phyloP scores from a whole-genome alignment of 1,139 yeast species.

The Saccharomyces uvarum region DNA sequence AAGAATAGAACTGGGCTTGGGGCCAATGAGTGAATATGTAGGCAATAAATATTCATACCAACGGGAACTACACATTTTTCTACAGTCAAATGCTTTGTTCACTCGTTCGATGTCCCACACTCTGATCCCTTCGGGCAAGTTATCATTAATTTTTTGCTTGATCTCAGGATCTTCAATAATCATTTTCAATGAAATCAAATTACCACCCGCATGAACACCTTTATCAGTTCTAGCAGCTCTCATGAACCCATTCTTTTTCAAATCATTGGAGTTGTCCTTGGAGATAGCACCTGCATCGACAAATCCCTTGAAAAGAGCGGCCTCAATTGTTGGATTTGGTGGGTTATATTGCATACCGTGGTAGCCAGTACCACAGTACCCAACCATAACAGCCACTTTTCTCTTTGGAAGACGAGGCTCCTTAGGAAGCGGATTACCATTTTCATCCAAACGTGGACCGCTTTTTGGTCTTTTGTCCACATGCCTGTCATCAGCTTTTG shows the following conservation, averaged over 20 bases:
- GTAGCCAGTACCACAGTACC: conserved; percentile 97
- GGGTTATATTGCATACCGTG: conserved; percentile 97
- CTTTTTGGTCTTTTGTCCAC: conserved; percentile 25
- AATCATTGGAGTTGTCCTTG: conserved; percentile 78
- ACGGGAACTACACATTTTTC: conserved; percentile 91
- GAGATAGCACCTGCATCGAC: conserved; percentile 87
- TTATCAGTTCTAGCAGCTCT: conserved; percentile 97
- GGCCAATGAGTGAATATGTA: conserved; percentile 80
- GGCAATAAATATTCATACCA: conserved; percentile 91
- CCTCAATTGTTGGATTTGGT: conserved; percentile 85
- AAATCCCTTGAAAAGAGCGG: conserved; percentile 79
- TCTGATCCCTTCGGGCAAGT: conserved; percentile 77
- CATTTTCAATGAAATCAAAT: conserved; percentile 79
- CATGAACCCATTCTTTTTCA: conserved; percentile 84
- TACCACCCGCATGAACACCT: conserved; percentile 99
- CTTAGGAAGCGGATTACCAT: conserved; percentile 51
- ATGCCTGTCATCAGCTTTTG: conserved; percentile 7
- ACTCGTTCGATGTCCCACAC: conserved; percentile 91
- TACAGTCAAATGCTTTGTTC: conserved; percentile 86
- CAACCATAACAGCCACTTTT: conserved; percentile 87
- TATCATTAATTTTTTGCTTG: conserved; percentile 59
- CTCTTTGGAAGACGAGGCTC: conserved; percentile 36
- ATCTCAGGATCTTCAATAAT: conserved; percentile 83
- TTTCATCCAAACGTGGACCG: conserved; percentile 41
- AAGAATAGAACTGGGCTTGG: conserved; percentile 67